Percentiles rank a stretch among this genome's conserved stretches.
Conservation (phyloP, 257 asterid genomes). For the Nicotiana noctiflora region DNA sequence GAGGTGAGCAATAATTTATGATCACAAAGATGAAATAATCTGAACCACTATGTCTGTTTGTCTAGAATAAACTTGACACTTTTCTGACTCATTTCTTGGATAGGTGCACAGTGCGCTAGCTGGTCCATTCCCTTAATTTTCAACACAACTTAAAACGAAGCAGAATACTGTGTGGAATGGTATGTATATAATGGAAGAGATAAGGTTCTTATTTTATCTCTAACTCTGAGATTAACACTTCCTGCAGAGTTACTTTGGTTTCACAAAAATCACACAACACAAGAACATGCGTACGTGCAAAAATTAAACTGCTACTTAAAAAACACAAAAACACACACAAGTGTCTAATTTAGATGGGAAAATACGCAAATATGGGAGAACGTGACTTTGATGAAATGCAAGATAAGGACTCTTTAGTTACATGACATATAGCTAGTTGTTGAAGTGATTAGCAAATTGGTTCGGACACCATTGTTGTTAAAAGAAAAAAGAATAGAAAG, state of each 20-base stretch:
- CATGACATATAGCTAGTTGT: background rate
- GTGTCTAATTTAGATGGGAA: too few relatives aligned
- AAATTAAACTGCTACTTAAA: background rate
- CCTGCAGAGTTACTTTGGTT: background rate
- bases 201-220: background rate
- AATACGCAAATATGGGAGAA: background rate
- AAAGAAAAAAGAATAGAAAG: too few relatives aligned
- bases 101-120: background rate
- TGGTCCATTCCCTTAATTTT: background rate
- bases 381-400: background rate
- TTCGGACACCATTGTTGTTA: background rate
- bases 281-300: background rate
- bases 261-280: background rate
- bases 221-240: background rate
- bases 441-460: background rate
- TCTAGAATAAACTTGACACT: conserved; percentile 33
- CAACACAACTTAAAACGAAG: background rate
- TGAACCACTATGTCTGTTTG: conserved; percentile 46
- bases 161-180: background rate
- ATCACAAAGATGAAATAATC: conserved; percentile 3
- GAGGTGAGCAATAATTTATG: background rate
- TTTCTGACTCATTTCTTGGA: conserved; percentile 17
- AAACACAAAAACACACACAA: background rate
- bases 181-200: background rate
- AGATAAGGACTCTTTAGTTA: background rate